Percentiles rank a stretch among this genome's conserved stretches.
These are phyloP conservation scores for Turnera subulata DNA, from an alignment of 345 rosid species.

Conservation along the genomic window DNA sequence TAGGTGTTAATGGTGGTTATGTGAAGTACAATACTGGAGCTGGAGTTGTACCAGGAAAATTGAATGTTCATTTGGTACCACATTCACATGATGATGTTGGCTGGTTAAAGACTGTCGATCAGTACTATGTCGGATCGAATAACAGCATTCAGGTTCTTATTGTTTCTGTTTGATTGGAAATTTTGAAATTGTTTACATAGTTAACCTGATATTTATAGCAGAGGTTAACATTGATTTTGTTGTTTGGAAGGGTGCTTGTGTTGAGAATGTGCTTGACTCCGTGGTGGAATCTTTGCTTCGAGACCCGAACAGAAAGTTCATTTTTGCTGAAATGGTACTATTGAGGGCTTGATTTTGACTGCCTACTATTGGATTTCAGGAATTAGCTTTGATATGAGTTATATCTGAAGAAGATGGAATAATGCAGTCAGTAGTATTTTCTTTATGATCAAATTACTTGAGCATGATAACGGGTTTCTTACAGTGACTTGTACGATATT, in stretches of 20 bases:
- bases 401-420: too few relatives aligned
- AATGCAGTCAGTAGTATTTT: too few relatives aligned
- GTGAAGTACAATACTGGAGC: constrained; percentile 55
- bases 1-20: constrained; percentile 40
- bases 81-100: constrained; percentile 90
- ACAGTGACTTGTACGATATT: too few relatives aligned
- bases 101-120: constrained; percentile 84
- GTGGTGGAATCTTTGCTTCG: constrained; percentile 51
- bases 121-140: constrained; percentile 77
- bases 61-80: constrained; percentile 79
- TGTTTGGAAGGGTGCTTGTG: constrained; percentile 61
- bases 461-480: too few relatives aligned
- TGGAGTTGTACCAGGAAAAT: constrained; percentile 52
- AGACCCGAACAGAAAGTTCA: constrained; percentile 75
- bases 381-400: too few relatives aligned
- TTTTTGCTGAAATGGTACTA: constrained; percentile 71
- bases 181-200: neutral
- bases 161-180: neutral
- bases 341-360: neutral
- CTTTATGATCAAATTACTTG: too few relatives aligned
- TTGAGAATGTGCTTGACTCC: constrained; percentile 75
- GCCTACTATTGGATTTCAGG: neutral
- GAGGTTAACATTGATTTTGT: too few relatives aligned
- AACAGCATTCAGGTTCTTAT: constrained; percentile 69
- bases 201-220: too few relatives aligned